These are phyloP conservation scores for Leptographium procerum DNA, from an alignment of 2,329 filamentous ascomycete species.

Conservation along the genomic window DNA sequence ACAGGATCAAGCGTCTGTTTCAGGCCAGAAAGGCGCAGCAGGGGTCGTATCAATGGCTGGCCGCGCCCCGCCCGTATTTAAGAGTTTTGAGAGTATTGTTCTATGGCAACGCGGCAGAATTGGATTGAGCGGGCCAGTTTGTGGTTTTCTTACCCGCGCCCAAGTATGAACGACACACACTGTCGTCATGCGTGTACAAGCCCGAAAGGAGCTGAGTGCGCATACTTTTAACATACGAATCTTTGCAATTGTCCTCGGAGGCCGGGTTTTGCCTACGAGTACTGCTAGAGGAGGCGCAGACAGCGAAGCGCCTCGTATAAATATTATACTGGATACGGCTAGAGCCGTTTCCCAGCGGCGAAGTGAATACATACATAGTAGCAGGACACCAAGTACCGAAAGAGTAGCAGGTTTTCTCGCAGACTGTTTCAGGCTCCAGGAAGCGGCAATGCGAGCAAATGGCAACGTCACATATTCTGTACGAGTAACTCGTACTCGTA, in stretches of 20 bases:
- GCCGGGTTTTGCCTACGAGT: too few species aligned
- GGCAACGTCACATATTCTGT: background rate
- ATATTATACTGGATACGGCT: background rate
- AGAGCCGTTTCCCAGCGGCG: too few species aligned
- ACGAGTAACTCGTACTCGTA: background rate
- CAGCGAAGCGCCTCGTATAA: background rate
- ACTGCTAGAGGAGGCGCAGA: background rate
- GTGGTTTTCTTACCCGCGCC: too few species aligned
- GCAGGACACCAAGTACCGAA: too few species aligned
- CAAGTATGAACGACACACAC: too few species aligned
- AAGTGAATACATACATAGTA: too few species aligned
- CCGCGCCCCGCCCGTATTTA: background rate
- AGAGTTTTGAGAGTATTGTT: background rate
- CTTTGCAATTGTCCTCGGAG: too few species aligned
- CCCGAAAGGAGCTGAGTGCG: background rate
- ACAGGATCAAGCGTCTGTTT: background rate
- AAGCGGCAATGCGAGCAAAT: background rate
- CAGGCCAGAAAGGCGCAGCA: constrained; percentile 1
- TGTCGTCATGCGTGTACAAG: background rate
- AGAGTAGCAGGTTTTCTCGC: too few species aligned
- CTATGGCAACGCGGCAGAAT: background rate
- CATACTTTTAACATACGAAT: too few species aligned
- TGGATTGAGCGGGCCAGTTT: background rate
- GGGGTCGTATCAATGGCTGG: background rate
- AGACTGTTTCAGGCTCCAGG: background rate